Percentiles rank a stretch among this genome's conserved stretches.
These are phyloP conservation scores for Drechslerella coelobrocha DNA, from an alignment of 2,329 filamentous ascomycete genomes.

Conservation along the genomic window DNA sequence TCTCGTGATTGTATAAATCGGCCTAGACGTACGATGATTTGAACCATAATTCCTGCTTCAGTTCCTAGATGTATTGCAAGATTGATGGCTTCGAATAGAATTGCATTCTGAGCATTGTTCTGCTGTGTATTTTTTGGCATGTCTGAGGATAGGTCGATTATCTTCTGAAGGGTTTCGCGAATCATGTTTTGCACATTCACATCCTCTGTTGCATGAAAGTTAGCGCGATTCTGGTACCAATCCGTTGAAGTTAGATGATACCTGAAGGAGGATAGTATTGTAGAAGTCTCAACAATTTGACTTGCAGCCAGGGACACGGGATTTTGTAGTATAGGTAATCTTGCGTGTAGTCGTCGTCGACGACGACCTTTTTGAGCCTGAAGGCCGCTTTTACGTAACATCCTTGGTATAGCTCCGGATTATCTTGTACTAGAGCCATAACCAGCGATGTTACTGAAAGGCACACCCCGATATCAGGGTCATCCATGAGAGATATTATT, in stretches of 20 bases:
- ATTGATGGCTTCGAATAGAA: conserved; percentile 98
- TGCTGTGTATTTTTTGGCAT: conserved; percentile 98
- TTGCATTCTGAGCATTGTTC: conserved; percentile 97
- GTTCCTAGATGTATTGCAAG: conserved; percentile 97
- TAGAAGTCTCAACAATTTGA: conserved; percentile 87
- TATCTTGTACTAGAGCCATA: conserved; percentile 91
- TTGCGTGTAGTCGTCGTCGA: conserved; percentile 84
- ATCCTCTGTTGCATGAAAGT: conserved; percentile 70
- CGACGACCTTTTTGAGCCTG: conserved; percentile 83
- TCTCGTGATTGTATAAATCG: conserved; percentile 97
- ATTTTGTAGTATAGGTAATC: conserved; percentile 99
- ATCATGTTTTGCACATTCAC: conserved; percentile 90
- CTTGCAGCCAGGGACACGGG: conserved; percentile 97
- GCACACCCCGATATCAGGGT: conserved; percentile 89
- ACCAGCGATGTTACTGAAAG: conserved; percentile 94
- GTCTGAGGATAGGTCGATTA: conserved; percentile 88
- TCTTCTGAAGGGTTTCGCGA: conserved; percentile 86
- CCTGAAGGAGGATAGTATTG: conserved; percentile 96
- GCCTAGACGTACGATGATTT: conserved; percentile 87
- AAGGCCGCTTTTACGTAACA: conserved; percentile 93
- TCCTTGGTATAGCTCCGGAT: conserved; percentile 90
- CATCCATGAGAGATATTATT: conserved; percentile 99
- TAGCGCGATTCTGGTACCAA: conserved; percentile 52
- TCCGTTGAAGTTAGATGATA: conserved; percentile 59
- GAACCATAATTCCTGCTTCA: conserved; percentile 91